Percentiles rank a stretch among this genome's conserved stretches.
Evolutionary conservation across 139 green algal genomes (phyloP).

Genomic region (Yamagishiella unicocca): DNA sequence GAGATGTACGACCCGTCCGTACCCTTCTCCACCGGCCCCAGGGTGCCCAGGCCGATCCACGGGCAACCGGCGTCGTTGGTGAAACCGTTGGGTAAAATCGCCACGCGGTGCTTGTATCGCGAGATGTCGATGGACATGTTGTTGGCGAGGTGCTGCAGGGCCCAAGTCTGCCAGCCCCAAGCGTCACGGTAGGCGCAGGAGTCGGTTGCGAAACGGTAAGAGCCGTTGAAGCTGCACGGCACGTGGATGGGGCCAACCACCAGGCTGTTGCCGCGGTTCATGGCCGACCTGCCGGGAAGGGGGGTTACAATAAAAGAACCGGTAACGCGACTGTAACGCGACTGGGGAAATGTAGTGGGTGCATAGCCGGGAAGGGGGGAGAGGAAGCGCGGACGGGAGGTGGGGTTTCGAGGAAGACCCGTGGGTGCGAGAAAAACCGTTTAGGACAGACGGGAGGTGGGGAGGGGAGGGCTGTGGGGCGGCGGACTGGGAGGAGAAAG

Average conservation of each 20-base stretch:
- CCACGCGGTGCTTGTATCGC: slow-evolving; percentile 7
- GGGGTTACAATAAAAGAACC: no score
- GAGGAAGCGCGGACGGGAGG: no score
- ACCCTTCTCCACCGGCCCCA: slow-evolving; percentile 31
- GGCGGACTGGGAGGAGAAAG: no score
- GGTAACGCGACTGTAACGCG: no score
- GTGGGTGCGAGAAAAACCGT: no score
- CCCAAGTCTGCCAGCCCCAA: slow-evolving; percentile 32
- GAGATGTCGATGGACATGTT: neutral
- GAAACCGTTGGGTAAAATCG: slow-evolving; percentile 15
- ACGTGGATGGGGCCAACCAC: slow-evolving; percentile 45
- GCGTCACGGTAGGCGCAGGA: slow-evolving; percentile 31
- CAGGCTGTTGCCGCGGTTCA: slow-evolving; percentile 54
- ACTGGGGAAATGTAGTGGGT: no score
- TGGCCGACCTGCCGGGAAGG: slow-evolving; percentile 1
- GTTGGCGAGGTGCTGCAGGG: slow-evolving; percentile 11
- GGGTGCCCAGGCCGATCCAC: slow-evolving; percentile 52
- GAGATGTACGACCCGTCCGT: slow-evolving; percentile 17
- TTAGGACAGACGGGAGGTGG: no score
- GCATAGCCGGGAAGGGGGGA: no score
- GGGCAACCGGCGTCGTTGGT: slow-evolving; percentile 38
- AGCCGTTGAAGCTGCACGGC: slow-evolving; percentile 41
- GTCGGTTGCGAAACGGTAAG: neutral
- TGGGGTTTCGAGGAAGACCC: no score
- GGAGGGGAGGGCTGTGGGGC: no score